phyloP scores from a whole-genome alignment of 2,329 filamentous ascomycete genomes.

The Raffaelea ambrosiae region DNA sequence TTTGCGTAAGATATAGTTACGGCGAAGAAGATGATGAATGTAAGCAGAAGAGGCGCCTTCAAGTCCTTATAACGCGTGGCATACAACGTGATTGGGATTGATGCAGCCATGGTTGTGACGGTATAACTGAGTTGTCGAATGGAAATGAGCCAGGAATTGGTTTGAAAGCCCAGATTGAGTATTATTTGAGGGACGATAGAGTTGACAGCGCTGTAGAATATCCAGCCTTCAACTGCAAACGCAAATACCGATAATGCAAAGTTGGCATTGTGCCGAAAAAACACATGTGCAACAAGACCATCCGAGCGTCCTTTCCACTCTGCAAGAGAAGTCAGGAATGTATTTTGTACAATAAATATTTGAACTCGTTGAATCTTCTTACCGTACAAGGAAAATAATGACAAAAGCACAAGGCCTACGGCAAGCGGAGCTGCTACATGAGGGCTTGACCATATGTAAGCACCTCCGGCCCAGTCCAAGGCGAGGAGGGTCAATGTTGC shows the following conservation, averaged over 20 bases:
- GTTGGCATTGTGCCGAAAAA: constrained; percentile 44
- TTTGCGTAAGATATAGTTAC: constrained; percentile 36
- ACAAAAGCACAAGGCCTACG: constrained; percentile 31
- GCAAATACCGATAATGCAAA: constrained; percentile 46
- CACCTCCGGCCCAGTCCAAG: constrained; percentile 36
- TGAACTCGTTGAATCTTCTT: no score
- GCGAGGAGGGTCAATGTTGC: constrained; percentile 35
- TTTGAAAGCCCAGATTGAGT: constrained; percentile 39
- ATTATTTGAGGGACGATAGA: constrained; percentile 39
- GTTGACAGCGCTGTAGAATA: constrained; percentile 47
- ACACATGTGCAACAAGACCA: constrained; percentile 46
- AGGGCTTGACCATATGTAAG: constrained; percentile 28
- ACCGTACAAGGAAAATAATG: constrained; percentile 31
- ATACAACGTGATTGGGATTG: constrained; percentile 34
- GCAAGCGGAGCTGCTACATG: constrained; percentile 31
- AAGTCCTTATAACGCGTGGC: constrained; percentile 40
- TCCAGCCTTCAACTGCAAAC: constrained; percentile 50
- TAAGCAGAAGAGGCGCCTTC: constrained; percentile 35
- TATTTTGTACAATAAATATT: no score
- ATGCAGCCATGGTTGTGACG: constrained; percentile 28
- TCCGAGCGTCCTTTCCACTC: constrained; percentile 48
- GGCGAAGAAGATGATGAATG: constrained; percentile 36
- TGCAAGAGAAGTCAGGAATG: no score
- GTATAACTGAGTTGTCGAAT: constrained; percentile 37
- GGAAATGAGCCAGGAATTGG: constrained; percentile 36